phyloP scores from a whole-genome alignment of 1,139 yeast genomes.

The Hemisphaericaspora xylofermentans region DNA sequence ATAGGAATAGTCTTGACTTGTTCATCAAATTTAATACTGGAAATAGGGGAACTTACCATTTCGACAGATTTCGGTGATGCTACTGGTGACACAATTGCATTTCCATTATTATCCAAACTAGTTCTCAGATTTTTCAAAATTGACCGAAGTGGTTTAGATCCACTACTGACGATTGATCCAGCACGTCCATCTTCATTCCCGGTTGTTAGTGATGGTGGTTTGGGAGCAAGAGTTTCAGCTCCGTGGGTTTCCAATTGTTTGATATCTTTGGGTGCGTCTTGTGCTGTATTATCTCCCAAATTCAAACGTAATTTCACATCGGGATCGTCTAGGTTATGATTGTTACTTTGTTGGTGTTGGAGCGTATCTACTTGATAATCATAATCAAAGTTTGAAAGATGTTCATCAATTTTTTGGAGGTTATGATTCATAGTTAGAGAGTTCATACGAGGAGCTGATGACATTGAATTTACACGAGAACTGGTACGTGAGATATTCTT shows the following conservation, averaged over 20 bases:
- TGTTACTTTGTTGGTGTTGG: too few relatives aligned
- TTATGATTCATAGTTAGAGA: slow-evolving; percentile 26
- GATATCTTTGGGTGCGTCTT: slow-evolving; percentile 4
- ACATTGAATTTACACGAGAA: slow-evolving; percentile 36
- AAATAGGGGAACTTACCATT: slow-evolving; percentile 21
- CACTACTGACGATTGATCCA: slow-evolving; percentile 11
- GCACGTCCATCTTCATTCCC: slow-evolving; percentile 4
- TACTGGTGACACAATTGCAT: slow-evolving; percentile 2
- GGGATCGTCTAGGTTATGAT: slow-evolving; percentile 10
- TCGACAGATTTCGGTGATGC: slow-evolving; percentile 10
- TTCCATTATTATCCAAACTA: slow-evolving; percentile 6
- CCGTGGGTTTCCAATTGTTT: not conserved
- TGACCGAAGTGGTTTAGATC: slow-evolving; percentile 32
- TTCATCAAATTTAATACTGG: slow-evolving; percentile 41
- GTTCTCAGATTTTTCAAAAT: slow-evolving; percentile 33
- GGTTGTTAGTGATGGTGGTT: too few relatives aligned
- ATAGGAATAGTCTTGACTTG: slow-evolving; percentile 42
- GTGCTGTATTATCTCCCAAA: slow-evolving; percentile 8
- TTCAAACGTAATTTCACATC: slow-evolving; percentile 13
- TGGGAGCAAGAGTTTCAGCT: too few relatives aligned
- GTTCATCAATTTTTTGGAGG: slow-evolving; percentile 45
- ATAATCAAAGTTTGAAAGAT: slow-evolving; percentile 45
- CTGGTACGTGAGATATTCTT: slow-evolving; percentile 40
- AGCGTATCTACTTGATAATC: slow-evolving; percentile 36
- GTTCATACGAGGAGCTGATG: slow-evolving; percentile 19